Conservation (phyloP, 139 green algal species). For the Ettlia oleoabundans region DNA sequence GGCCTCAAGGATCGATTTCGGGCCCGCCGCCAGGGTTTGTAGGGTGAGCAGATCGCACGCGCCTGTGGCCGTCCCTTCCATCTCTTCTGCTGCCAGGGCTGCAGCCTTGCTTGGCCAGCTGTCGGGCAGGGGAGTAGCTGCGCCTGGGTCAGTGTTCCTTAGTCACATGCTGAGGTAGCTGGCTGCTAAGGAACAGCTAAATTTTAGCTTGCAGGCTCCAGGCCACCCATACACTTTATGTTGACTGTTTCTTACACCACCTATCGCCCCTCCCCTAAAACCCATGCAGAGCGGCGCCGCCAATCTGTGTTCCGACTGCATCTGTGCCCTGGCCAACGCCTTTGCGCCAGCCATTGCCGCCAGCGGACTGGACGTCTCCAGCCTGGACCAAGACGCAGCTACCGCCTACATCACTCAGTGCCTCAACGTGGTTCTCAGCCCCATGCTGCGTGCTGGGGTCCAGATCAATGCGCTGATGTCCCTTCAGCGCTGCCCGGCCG, state of each 20-base stretch:
- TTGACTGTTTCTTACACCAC: background rate
- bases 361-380: background rate
- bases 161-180: too few species aligned
- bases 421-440: background rate
- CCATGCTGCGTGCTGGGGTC: background rate
- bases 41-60: too few species aligned
- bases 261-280: background rate
- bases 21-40: too few species aligned
- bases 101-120: too few species aligned
- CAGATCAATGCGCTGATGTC: background rate
- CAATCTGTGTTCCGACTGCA: constrained; percentile 8
- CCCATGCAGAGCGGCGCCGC: background rate
- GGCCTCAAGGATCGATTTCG: too few species aligned
- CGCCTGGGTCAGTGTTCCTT: too few species aligned
- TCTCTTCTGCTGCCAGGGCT: too few species aligned
- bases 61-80: too few species aligned
- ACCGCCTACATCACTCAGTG: background rate
- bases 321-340: background rate
- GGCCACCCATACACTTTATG: background rate
- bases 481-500: background rate
- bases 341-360: background rate
- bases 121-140: too few species aligned
- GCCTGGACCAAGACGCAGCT: background rate
- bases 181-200: too few species aligned
- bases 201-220: too few species aligned